Percentiles rank a stretch among this genome's conserved stretches.
Conservation (phyloP, 495 filamentous ascomycete genomes). For the Aspergillus sclerotioniger region DNA sequence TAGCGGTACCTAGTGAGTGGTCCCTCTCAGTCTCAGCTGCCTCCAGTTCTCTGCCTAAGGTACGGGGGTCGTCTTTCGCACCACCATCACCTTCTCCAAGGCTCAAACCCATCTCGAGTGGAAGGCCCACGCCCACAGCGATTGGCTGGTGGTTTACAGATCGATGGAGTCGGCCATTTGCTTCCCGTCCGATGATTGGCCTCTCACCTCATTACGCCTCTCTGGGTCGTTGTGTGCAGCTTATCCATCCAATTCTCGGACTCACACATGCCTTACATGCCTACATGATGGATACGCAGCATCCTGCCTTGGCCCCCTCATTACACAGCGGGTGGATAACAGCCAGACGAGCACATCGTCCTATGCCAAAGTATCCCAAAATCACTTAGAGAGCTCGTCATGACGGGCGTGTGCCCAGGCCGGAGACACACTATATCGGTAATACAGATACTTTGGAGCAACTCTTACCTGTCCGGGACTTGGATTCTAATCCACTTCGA, state of each 20-base stretch:
- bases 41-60: neutral
- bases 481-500: slow-evolving; percentile 8
- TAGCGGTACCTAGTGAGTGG: no score
- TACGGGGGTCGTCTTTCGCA: no score
- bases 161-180: slow-evolving; percentile 12
- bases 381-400: neutral
- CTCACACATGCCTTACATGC: slow-evolving; percentile 12
- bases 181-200: slow-evolving; percentile 7
- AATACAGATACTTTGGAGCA: slow-evolving; percentile 3
- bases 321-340: slow-evolving; percentile 12
- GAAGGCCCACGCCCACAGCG: slow-evolving; percentile 4
- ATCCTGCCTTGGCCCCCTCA: slow-evolving; percentile 10
- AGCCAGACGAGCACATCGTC: slow-evolving; percentile 3
- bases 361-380: neutral
- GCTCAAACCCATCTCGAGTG: neutral
- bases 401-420: neutral
- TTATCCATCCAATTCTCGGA: slow-evolving; percentile 3
- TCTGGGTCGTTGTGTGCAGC: slow-evolving; percentile 10
- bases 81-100: no score
- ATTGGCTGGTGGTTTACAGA: slow-evolving; percentile 12
- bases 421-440: slow-evolving; percentile 2
- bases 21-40: neutral
- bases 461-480: neutral
- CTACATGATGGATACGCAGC: slow-evolving; percentile 10
- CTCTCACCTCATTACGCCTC: slow-evolving; percentile 11